Percentiles rank a stretch among this genome's conserved stretches.
Evolutionary conservation across 129 eudicot genomes (phyloP).

Genomic region (Sambucus nigra): DNA sequence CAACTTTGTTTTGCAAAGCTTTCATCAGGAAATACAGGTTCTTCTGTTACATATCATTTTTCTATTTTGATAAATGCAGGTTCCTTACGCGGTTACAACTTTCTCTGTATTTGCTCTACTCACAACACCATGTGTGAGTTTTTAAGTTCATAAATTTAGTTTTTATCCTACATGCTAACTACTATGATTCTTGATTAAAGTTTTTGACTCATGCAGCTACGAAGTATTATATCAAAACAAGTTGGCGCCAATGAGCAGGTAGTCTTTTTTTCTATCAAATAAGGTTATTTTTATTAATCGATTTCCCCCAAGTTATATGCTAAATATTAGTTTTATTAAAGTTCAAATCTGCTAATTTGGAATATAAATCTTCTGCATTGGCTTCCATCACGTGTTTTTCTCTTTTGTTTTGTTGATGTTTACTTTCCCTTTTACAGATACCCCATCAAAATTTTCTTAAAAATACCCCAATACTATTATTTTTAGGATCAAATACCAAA

Average conservation of each 20-base stretch:
- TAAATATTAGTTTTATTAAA: no score
- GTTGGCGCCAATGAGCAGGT: conserved; percentile 36
- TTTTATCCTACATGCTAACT: neutral
- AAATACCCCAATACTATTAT: no score
- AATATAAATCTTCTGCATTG: no score
- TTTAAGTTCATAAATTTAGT: neutral
- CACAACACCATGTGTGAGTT: conserved; percentile 27
- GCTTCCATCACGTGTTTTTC: no score
- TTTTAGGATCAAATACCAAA: no score
- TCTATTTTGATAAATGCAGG: conserved; percentile 12
- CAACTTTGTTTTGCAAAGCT: neutral
- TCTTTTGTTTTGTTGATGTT: neutral
- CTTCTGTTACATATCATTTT: neutral
- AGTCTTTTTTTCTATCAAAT: conserved; percentile 2
- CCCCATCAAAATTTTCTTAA: no score
- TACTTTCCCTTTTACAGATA: no score
- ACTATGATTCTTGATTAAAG: neutral
- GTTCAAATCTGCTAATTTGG: no score
- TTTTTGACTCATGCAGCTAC: conserved; percentile 11
- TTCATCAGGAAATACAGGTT: neutral
- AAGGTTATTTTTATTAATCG: neutral
- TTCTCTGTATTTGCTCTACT: conserved; percentile 14
- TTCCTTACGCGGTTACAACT: conserved; percentile 25
- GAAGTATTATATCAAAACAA: conserved; percentile 41
- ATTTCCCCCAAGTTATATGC: no score